Conservation (phyloP, 1,284 basidiomycete genomes). For the Peniophora sp. region DNA sequence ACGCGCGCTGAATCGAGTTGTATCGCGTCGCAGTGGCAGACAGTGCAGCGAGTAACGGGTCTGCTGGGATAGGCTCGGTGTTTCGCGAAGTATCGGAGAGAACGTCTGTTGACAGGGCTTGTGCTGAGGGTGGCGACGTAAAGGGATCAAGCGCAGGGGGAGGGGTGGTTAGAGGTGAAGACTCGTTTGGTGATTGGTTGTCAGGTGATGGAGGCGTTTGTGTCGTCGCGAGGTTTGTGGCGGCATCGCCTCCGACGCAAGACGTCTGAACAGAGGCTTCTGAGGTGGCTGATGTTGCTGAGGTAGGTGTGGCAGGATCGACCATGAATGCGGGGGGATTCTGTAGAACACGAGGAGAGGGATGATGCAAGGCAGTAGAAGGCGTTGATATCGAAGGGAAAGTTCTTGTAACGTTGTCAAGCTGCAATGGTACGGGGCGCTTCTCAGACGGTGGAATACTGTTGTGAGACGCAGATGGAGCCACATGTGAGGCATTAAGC, state of each 20-base stretch:
- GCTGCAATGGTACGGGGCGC: background rate
- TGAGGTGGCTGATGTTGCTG: too few relatives aligned
- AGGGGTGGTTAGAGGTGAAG: background rate
- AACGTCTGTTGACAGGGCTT: too few relatives aligned
- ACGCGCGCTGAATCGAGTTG: constrained; percentile 50
- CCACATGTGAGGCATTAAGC: too few relatives aligned
- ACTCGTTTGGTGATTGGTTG: background rate
- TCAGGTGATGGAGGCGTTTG: background rate
- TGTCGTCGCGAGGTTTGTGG: too few relatives aligned
- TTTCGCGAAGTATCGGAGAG: too few relatives aligned
- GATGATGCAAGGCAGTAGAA: constrained; percentile 6
- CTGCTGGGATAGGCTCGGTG: background rate
- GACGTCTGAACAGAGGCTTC: too few relatives aligned
- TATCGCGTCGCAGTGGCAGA: constrained; percentile 43
- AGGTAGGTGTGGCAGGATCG: too few relatives aligned
- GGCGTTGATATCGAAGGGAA: background rate
- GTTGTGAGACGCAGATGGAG: constrained; percentile 2
- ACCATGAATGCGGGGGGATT: constrained; percentile 7
- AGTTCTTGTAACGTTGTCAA: background rate
- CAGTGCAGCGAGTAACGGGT: constrained; percentile 38
- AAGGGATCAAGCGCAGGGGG: background rate
- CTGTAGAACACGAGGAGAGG: constrained; percentile 6
- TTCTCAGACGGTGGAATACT: background rate
- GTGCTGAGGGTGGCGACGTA: constrained; percentile 1
- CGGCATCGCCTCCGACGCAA: too few relatives aligned